Conservation (phyloP, 2,329 filamentous ascomycete species). For the Neofusicoccum sp. region DNA sequence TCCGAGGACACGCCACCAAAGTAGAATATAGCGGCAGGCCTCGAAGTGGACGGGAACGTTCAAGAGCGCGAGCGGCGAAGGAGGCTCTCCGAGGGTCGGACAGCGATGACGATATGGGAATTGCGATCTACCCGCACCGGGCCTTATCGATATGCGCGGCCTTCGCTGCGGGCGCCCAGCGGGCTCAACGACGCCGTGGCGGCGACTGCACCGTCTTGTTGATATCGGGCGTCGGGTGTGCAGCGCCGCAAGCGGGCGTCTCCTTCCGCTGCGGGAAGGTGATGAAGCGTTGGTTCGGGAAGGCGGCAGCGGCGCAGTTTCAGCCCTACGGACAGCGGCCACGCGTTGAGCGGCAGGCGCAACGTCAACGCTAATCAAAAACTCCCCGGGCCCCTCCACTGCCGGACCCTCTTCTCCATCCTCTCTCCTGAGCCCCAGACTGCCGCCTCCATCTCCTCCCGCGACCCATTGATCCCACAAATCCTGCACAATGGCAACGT, state of each 20-base stretch:
- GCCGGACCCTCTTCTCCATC: neutral
- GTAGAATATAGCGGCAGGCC: no score
- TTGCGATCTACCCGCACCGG: constrained; percentile 6
- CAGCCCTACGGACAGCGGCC: constrained; percentile 15
- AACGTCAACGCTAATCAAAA: constrained; percentile 18
- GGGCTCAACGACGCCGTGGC: neutral
- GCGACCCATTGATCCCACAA: neutral
- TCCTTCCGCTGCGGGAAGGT: neutral
- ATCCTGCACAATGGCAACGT: constrained; percentile 34
- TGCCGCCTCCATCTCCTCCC: neutral
- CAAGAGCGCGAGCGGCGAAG: no score
- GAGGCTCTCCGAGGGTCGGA: neutral
- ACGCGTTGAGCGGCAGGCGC: constrained; percentile 16
- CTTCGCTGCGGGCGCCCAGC: no score
- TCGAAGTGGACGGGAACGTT: no score
- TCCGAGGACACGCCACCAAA: no score
- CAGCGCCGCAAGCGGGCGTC: neutral
- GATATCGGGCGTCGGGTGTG: neutral
- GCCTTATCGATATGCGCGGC: constrained; percentile 4
- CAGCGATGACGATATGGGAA: constrained; percentile 1
- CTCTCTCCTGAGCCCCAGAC: neutral
- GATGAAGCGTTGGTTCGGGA: neutral
- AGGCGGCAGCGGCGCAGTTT: neutral
- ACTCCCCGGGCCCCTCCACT: constrained; percentile 7
- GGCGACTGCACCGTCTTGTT: neutral